These are phyloP conservation scores for Lipomyces sp. DNA, from an alignment of 805 yeast genomes.

Conservation along the genomic window DNA sequence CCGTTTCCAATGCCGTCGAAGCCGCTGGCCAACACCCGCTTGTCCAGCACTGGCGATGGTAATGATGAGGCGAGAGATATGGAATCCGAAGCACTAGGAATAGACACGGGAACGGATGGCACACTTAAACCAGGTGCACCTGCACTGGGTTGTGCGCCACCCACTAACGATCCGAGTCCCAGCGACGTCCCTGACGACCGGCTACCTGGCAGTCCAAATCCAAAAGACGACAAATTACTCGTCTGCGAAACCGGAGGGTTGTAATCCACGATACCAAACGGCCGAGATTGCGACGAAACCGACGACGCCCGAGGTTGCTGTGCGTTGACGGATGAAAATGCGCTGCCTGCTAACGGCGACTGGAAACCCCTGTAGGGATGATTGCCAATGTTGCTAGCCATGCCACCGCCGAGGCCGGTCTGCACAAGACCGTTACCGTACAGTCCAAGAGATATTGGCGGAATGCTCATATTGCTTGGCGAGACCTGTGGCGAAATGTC, in stretches of 20 bases:
- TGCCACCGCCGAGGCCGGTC: neutral
- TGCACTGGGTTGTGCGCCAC: neutral
- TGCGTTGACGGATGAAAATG: no score
- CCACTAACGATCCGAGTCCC: neutral
- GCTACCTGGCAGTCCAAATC: neutral
- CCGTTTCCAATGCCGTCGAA: neutral
- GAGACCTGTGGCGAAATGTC: neutral
- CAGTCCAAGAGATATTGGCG: neutral
- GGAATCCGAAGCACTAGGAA: neutral
- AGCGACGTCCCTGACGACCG: neutral
- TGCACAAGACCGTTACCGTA: neutral
- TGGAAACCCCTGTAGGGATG: no score
- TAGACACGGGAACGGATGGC: neutral
- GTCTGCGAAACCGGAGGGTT: neutral
- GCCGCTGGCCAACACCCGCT: neutral
- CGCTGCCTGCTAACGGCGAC: no score
- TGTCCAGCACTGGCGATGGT: neutral
- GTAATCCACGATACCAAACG: constrained; percentile 9
- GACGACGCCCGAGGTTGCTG: constrained; percentile 4
- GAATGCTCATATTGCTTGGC: neutral
- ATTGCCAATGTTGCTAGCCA: no score
- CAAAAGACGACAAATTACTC: constrained; percentile 1
- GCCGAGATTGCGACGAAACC: constrained; percentile 2
- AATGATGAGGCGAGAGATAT: neutral
- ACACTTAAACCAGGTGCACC: constrained; percentile 1